Base-by-base conservation (phyloP, 2,329 filamentous ascomycete genomes). In the Sclerotinia nivalis region DNA sequence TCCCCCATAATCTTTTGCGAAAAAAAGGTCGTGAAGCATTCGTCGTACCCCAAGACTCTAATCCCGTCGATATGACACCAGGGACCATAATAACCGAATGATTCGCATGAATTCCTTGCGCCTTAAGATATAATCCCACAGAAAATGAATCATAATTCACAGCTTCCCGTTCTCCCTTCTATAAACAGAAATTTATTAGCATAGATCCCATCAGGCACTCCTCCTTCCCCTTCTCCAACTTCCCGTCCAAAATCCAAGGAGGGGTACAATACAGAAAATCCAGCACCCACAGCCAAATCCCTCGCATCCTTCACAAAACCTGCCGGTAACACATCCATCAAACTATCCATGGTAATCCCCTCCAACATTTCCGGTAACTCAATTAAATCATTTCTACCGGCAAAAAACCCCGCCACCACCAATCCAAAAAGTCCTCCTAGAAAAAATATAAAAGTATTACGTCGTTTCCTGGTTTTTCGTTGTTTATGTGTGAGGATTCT, bases 41-140 rank as follows among this genome's bases (percentile, higher is more conserved):
- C 65, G 91, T 89, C 0, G 96, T 98, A 5, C 95, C 93, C 96
- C 96, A 99, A 61, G 93, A 97, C 81, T 99, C 96, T 34, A 99
- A 86, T 1, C 96, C 96, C 0, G 96, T 98, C 0, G 96, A 98
- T 75, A 99, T 99, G 71, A 99, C 96, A 6, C 96, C 96, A 0
- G 96, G 96, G 13, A 99, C 89, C 95, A 99, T 98, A 73, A 99
- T 92, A 72, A 99, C 90, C 1, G 96, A 93, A 76, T 97, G 93
- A 71, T 92, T 86, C 22, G 92, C 95, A 61, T 86, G 80, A 25
- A 98, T 85, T 1, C 96, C 96, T 79, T 97, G 91, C 6, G 89
- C 83, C 52, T 89, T 89, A 28, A 94, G 90, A 76, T 96, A 92
- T 43, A 96, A 82, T 7, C 96, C 96, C 60, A 98, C 92, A 0